Percentiles rank a stretch among this genome's conserved stretches.
These are phyloP conservation scores for Corrigiola litoralis DNA, from an alignment of 179 eudicot genomes.

Conservation along the genomic window DNA sequence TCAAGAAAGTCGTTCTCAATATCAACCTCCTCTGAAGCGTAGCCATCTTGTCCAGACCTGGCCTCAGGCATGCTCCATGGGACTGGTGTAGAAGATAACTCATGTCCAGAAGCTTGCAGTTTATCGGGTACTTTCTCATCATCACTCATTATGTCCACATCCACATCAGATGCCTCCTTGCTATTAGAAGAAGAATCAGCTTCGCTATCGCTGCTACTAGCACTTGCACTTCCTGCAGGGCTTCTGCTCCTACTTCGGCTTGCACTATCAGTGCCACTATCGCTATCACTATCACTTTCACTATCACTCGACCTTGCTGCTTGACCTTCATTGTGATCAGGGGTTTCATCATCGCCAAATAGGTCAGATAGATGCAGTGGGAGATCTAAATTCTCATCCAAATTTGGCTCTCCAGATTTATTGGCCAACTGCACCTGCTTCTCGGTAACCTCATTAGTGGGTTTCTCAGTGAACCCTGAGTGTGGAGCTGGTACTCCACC, in stretches of 20 bases:
- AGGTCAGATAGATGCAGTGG: constrained; percentile 44
- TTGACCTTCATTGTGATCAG: constrained; percentile 47
- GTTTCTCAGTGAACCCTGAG: constrained; percentile 25
- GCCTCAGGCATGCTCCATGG: constrained; percentile 43
- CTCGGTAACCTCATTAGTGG: constrained; percentile 33
- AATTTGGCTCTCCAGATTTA: constrained; percentile 36
- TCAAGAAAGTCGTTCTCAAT: constrained; percentile 45
- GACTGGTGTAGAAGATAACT: constrained; percentile 26
- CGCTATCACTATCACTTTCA: constrained; percentile 70
- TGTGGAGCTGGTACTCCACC: constrained; percentile 34
- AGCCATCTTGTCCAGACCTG: constrained; percentile 42
- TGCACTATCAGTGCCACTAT: constrained; percentile 55
- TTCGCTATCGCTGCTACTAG: constrained; percentile 92
- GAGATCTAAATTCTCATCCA: constrained; percentile 46
- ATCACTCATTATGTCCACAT: constrained; percentile 86
- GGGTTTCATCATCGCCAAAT: constrained; percentile 60
- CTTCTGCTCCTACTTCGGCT: constrained; percentile 79
- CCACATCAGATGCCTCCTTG: constrained; percentile 92
- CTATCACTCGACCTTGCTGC: constrained; percentile 65
- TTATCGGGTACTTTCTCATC: constrained; percentile 65
- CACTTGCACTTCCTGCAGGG: constrained; percentile 64
- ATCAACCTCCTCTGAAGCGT: constrained; percentile 59
- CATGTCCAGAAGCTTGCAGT: constrained; percentile 35
- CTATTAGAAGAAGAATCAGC: constrained; percentile 91
- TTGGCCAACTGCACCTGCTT: constrained; percentile 36